A percentile compares a stretch with the other conserved stretches of the same genome.
Evolutionary conservation across 257 asterid genomes (phyloP).

Genomic region (Ehretia macrophylla): DNA sequence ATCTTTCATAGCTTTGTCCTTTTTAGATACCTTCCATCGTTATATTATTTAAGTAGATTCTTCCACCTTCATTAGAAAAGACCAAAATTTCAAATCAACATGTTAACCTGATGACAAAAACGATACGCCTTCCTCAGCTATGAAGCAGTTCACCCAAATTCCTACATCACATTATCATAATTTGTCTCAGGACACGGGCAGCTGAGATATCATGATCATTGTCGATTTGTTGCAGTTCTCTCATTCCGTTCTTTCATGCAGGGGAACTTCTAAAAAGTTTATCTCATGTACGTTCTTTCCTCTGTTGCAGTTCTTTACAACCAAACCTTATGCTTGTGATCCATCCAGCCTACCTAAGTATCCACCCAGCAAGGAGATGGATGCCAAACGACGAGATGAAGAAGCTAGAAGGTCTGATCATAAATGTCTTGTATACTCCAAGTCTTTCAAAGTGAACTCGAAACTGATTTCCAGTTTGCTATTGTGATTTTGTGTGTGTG

Average conservation of each 20-base stretch:
- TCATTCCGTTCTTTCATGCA: background rate
- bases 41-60: too few species aligned
- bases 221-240: too few species aligned
- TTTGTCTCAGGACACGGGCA: too few species aligned
- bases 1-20: too few species aligned
- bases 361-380: constrained; percentile 96
- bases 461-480: background rate
- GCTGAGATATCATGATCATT: too few species aligned
- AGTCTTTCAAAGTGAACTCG: background rate
- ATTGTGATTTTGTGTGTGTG: background rate
- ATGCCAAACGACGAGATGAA: constrained; percentile 85
- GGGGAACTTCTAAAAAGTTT: background rate
- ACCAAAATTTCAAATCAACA: too few species aligned
- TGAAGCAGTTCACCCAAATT: too few species aligned
- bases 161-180: too few species aligned
- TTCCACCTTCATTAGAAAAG: too few species aligned
- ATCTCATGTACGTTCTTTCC: constrained; percentile 9
- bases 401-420: constrained; percentile 75
- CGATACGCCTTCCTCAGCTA: too few species aligned
- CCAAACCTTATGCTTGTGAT: constrained; percentile 74
- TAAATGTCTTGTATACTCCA: constrained; percentile 2
- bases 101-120: too few species aligned
- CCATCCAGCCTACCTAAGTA: constrained; percentile 89
- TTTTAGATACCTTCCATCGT: too few species aligned
- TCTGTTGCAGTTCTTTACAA: constrained; percentile 59